These are phyloP conservation scores for Scopulariopsis brevicaulis DNA, from an alignment of 2,329 filamentous ascomycete species.

Conservation along the genomic window DNA sequence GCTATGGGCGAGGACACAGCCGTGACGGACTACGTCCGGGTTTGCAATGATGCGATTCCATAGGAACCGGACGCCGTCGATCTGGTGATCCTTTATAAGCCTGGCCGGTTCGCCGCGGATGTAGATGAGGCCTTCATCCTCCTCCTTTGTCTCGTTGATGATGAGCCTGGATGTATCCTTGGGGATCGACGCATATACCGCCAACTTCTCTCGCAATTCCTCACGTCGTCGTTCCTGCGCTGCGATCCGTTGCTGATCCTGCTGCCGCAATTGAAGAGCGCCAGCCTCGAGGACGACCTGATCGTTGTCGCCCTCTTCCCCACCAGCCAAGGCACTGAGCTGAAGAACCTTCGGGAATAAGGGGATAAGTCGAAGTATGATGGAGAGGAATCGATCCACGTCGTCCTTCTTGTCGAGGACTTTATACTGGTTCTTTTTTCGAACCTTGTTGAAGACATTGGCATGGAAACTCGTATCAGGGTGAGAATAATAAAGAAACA, in stretches of 20 bases:
- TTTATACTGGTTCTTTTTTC: neutral
- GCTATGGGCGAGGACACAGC: conserved; percentile 75
- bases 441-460: neutral
- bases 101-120: conserved; percentile 52
- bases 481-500: neutral
- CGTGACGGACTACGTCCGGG: conserved; percentile 42
- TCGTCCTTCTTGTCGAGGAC: neutral
- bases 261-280: conserved; percentile 26
- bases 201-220: conserved; percentile 34
- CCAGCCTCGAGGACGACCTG: neutral
- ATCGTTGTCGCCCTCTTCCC: neutral
- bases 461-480: neutral
- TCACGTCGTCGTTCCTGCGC: conserved; percentile 41
- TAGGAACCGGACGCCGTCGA: conserved; percentile 74
- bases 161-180: conserved; percentile 41
- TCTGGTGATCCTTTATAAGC: conserved; percentile 68
- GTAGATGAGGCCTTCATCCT: conserved; percentile 49
- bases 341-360: neutral
- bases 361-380: conserved; percentile 1
- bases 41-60: conserved; percentile 72
- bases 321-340: neutral
- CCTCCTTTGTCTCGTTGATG: conserved; percentile 55
- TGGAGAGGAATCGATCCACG: neutral
- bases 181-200: conserved; percentile 25
- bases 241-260: conserved; percentile 38